Evolutionary conservation across 768 basidiomycete species (phyloP).

Genomic region (Leccinum longicurvipes): DNA sequence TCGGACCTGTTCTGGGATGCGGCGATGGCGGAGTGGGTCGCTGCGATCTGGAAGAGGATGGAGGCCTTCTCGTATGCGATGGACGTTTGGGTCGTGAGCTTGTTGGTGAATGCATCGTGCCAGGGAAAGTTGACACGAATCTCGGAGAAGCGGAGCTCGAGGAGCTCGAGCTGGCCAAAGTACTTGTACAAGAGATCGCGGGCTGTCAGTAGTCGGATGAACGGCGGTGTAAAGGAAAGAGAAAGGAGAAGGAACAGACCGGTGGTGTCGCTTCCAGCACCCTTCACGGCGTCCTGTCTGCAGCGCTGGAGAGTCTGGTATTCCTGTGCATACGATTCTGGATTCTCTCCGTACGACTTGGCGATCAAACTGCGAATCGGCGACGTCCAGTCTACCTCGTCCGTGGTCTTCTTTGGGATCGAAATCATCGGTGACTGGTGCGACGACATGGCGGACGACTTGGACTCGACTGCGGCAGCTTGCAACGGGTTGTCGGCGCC

Average conservation of each 20-base stretch:
- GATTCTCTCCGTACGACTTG: slow-evolving; percentile 66
- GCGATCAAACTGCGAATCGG: slow-evolving; percentile 84
- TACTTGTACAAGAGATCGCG: slow-evolving; percentile 98
- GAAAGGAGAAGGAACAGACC: slow-evolving; percentile 44
- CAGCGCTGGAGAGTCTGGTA: slow-evolving; percentile 83
- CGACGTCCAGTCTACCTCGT: slow-evolving; percentile 94
- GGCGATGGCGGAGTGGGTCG: slow-evolving; percentile 91
- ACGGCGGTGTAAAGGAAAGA: neutral
- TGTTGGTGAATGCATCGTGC: slow-evolving; percentile 95
- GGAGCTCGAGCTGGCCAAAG: slow-evolving; percentile 96
- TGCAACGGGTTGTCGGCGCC: too few relatives aligned
- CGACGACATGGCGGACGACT: slow-evolving; percentile 55
- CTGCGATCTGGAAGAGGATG: slow-evolving; percentile 93
- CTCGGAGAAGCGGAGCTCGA: slow-evolving; percentile 95
- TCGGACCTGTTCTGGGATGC: slow-evolving; percentile 80
- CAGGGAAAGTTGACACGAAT: slow-evolving; percentile 95
- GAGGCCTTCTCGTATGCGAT: slow-evolving; percentile 99
- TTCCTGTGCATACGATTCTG: slow-evolving; percentile 84
- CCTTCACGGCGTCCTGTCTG: slow-evolving; percentile 93
- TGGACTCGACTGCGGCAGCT: too few relatives aligned
- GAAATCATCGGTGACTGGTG: slow-evolving; percentile 69
- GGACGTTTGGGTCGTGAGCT: slow-evolving; percentile 90
- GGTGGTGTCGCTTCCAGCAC: slow-evolving; percentile 94
- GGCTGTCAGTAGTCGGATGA: slow-evolving; percentile 40
- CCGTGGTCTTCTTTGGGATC: slow-evolving; percentile 64